A percentile compares a stretch with the other conserved stretches of the same genome.
Conservation (phyloP, 2,329 filamentous ascomycete species). For the Botryosphaeria dothidea region DNA sequence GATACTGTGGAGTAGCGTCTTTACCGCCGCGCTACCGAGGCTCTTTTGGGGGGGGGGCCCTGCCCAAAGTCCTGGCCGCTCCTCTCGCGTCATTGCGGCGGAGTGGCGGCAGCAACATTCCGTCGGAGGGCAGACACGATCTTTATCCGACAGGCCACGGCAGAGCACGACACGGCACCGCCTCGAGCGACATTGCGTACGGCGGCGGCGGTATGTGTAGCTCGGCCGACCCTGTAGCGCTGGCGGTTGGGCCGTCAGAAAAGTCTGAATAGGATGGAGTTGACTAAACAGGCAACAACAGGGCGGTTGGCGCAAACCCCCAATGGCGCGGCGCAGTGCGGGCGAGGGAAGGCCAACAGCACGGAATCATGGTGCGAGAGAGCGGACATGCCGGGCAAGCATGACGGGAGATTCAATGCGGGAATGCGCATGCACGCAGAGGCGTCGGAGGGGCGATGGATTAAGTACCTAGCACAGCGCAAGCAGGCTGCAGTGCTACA, state of each 20-base stretch:
- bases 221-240: not conserved
- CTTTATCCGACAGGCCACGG: not conserved
- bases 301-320: not conserved
- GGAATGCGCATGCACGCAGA: no score
- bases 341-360: no score
- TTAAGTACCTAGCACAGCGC: no score
- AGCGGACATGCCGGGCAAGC: no score
- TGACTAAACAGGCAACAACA: not conserved
- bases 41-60: not conserved
- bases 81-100: not conserved
- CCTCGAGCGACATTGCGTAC: not conserved
- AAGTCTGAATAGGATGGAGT: not conserved
- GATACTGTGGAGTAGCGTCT: not conserved
- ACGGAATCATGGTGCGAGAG: no score
- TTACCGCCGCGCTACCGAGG: constrained; percentile 1
- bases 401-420: no score
- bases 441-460: no score
- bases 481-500: no score
- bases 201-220: not conserved
- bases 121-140: not conserved
- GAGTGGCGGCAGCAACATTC: not conserved
- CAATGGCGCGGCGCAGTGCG: no score
- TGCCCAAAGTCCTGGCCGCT: not conserved
- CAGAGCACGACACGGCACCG: not conserved
- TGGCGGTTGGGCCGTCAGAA: not conserved